phyloP scores from a whole-genome alignment of 2,329 filamentous ascomycete genomes.

The Fusarium tanahbumbuense region DNA sequence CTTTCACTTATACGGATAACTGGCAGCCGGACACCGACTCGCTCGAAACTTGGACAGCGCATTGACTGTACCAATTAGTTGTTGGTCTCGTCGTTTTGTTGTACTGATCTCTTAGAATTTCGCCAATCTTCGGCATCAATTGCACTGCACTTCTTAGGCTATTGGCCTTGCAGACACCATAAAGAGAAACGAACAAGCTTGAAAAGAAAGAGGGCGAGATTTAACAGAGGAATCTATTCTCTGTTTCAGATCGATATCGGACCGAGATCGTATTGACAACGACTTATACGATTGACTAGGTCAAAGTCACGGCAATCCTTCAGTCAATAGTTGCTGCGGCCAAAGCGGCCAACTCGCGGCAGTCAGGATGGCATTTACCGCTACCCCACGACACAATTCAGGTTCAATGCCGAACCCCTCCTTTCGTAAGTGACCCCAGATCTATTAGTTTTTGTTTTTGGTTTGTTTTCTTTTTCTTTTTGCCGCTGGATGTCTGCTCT shows the following conservation, averaged over 20 bases:
- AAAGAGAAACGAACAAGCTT: not conserved
- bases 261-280: not conserved
- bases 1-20: constrained; percentile 32
- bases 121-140: not conserved
- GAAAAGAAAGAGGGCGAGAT: not conserved
- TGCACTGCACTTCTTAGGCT: not conserved
- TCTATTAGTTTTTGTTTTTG: not conserved
- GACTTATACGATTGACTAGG: constrained; percentile 18
- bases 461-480: constrained; percentile 14
- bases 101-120: not conserved
- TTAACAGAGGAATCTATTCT: not conserved
- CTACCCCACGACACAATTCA: constrained; percentile 32
- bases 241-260: not conserved
- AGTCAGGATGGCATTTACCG: constrained; percentile 30
- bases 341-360: constrained; percentile 35
- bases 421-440: constrained; percentile 59
- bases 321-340: constrained; percentile 30
- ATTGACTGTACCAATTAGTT: not conserved
- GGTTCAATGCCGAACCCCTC: constrained; percentile 59
- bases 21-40: not conserved
- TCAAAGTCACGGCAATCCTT: not conserved
- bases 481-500: not conserved
- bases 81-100: not conserved
- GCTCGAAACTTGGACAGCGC: not conserved
- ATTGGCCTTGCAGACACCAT: not conserved